phyloP scores from a whole-genome alignment of 1,284 basidiomycete species.

The Ustilago hordei region DNA sequence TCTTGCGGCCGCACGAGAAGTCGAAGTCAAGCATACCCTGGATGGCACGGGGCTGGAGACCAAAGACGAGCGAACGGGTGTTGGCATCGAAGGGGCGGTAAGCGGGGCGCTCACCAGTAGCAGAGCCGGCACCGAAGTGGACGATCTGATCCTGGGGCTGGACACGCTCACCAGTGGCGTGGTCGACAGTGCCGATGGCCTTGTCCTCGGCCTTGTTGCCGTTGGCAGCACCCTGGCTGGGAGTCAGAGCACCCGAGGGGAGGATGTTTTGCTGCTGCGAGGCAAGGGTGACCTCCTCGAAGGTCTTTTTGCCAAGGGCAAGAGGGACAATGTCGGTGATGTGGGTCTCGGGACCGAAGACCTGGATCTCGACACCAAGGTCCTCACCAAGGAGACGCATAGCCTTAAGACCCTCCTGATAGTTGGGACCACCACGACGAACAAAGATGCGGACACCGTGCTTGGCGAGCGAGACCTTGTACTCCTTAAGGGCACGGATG shows the following conservation, averaged over 20 bases:
- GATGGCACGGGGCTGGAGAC: slow-evolving; percentile 98
- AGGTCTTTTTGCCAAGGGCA: slow-evolving; percentile 80
- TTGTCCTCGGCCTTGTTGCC: slow-evolving; percentile 57
- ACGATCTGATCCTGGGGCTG: slow-evolving; percentile 88
- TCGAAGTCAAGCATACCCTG: slow-evolving; percentile 99
- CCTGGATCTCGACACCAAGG: slow-evolving; percentile 93
- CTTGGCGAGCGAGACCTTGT: slow-evolving; percentile 74
- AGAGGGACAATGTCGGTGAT: slow-evolving; percentile 99
- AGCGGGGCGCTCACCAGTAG: slow-evolving; percentile 54
- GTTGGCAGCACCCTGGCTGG: slow-evolving; percentile 43
- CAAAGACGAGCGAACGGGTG: slow-evolving; percentile 96
- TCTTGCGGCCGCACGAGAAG: slow-evolving; percentile 92
- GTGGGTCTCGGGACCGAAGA: slow-evolving; percentile 97
- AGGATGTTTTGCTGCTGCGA: slow-evolving; percentile 71
- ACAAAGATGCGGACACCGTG: slow-evolving; percentile 76
- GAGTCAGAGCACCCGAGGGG: slow-evolving; percentile 60
- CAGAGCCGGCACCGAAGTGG: slow-evolving; percentile 76
- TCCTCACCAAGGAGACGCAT: slow-evolving; percentile 98
- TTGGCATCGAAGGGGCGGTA: slow-evolving; percentile 77
- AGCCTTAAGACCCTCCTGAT: slow-evolving; percentile 98
- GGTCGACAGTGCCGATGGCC: slow-evolving; percentile 80
- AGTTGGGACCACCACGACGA: slow-evolving; percentile 98
- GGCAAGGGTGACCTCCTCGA: slow-evolving; percentile 65
- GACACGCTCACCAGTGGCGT: slow-evolving; percentile 78
- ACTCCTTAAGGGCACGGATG: slow-evolving; percentile 95